phyloP scores from a whole-genome alignment of 768 basidiomycete species.

The Asterophora parasitica region DNA sequence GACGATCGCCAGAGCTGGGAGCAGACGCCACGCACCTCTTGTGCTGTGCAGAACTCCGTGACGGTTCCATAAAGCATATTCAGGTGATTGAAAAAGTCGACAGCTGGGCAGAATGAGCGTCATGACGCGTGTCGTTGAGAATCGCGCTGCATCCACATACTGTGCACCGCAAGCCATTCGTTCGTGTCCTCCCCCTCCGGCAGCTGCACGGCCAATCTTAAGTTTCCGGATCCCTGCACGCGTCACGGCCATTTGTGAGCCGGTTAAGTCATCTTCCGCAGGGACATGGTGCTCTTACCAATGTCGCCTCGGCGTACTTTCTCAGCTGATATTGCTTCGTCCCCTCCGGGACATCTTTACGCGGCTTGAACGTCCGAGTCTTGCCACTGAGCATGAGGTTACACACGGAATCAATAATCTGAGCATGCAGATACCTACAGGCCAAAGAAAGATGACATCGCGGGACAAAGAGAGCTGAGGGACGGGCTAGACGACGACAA shows the following conservation, averaged over 20 bases:
- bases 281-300: conserved; percentile 43
- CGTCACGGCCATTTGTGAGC: neutral
- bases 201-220: conserved; percentile 85
- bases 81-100: conserved; percentile 99
- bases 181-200: conserved; percentile 97
- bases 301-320: conserved; percentile 95
- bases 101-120: conserved; percentile 48
- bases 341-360: conserved; percentile 91
- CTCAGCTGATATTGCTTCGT: conserved; percentile 97
- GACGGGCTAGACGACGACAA: neutral
- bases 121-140: neutral
- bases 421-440: conserved; percentile 47
- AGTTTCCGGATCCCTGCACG: conserved; percentile 87
- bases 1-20: too few species aligned
- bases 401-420: conserved; percentile 3
- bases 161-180: conserved; percentile 99
- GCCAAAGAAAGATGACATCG: conserved; percentile 86
- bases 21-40: conserved; percentile 57
- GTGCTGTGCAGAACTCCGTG: conserved; percentile 94
- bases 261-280: neutral
- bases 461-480: conserved; percentile 2
- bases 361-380: conserved; percentile 93
- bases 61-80: conserved; percentile 99
- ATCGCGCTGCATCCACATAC: conserved; percentile 43
- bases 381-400: conserved; percentile 55